phyloP scores from a whole-genome alignment of 805 yeast species.

The Cyberlindnera petersonii region DNA sequence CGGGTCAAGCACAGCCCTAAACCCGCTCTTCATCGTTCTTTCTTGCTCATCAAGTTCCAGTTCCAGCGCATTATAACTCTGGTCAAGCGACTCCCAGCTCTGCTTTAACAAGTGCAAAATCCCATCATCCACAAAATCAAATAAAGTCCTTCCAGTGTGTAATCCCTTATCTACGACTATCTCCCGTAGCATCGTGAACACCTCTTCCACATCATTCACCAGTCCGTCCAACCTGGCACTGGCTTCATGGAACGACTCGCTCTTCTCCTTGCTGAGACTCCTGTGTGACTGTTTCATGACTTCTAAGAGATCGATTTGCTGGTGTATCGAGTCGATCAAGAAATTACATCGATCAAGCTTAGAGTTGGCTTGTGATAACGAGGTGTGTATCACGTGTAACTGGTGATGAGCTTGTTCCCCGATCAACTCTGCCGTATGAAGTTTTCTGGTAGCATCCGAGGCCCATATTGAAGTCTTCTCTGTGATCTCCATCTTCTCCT shows the following conservation, averaged over 20 bases:
- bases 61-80: constrained; percentile 5
- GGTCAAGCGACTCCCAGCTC: background rate
- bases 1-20: constrained; percentile 11
- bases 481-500: too few species aligned
- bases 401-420: constrained; percentile 48
- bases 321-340: constrained; percentile 40
- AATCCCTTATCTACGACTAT: constrained; percentile 11
- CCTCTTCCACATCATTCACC: constrained; percentile 32
- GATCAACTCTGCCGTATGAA: constrained; percentile 45
- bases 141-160: constrained; percentile 27
- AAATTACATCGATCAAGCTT: constrained; percentile 42
- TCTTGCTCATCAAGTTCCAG: constrained; percentile 7
- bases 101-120: constrained; percentile 27
- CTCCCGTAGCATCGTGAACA: constrained; percentile 31
- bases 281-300: constrained; percentile 16
- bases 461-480: constrained; percentile 33
- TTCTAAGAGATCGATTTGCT: constrained; percentile 43
- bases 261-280: constrained; percentile 12
- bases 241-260: background rate
- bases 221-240: constrained; percentile 30
- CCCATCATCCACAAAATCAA: constrained; percentile 44
- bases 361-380: constrained; percentile 38
- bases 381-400: constrained; percentile 34
- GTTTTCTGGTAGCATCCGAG: constrained; percentile 43
- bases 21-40: background rate